Percentiles rank a stretch among this genome's conserved stretches.
Evolutionary conservation across 2,329 filamentous ascomycete species (phyloP).

Genomic region (Daldinia eschscholtzii): DNA sequence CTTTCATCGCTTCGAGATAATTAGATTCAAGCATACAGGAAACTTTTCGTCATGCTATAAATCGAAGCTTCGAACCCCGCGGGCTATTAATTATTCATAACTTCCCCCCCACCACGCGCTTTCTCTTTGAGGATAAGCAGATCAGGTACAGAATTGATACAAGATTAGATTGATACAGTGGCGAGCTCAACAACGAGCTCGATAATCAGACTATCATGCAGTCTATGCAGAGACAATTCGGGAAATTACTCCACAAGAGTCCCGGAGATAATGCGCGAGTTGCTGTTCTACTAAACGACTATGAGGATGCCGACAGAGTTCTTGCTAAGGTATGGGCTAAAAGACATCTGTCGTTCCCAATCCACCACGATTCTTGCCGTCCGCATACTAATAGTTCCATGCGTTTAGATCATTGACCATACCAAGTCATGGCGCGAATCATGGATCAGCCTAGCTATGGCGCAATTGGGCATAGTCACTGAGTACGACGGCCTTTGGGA

Average conservation of each 20-base stretch:
- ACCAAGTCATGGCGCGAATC: conserved; percentile 82
- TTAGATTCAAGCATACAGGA: background rate
- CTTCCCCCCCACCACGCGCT: conserved; percentile 7
- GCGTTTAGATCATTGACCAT: conserved; percentile 76
- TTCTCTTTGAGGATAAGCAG: conserved; percentile 11
- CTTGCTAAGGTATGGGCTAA: conserved; percentile 71
- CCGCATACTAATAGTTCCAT: conserved; percentile 26
- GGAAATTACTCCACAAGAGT: conserved; percentile 74
- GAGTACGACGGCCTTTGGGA: conserved; percentile 81
- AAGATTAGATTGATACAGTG: background rate
- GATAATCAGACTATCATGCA: conserved; percentile 65
- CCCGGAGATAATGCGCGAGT: conserved; percentile 83
- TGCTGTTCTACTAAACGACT: conserved; percentile 80
- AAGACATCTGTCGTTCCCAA: conserved; percentile 8
- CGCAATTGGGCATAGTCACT: conserved; percentile 75
- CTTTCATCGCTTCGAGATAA: conserved; percentile 5
- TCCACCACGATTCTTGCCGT: conserved; percentile 11
- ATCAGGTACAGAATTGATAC: conserved; percentile 9
- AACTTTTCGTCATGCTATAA: conserved; percentile 19
- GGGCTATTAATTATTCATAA: conserved; percentile 21
- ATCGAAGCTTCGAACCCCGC: conserved; percentile 34
- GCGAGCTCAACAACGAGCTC: conserved; percentile 12
- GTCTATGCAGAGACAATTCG: conserved; percentile 80
- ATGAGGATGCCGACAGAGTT: conserved; percentile 82
- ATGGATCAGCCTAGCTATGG: conserved; percentile 78